Conservation (phyloP, 345 rosid genomes). For the Citrus inodora region DNA sequence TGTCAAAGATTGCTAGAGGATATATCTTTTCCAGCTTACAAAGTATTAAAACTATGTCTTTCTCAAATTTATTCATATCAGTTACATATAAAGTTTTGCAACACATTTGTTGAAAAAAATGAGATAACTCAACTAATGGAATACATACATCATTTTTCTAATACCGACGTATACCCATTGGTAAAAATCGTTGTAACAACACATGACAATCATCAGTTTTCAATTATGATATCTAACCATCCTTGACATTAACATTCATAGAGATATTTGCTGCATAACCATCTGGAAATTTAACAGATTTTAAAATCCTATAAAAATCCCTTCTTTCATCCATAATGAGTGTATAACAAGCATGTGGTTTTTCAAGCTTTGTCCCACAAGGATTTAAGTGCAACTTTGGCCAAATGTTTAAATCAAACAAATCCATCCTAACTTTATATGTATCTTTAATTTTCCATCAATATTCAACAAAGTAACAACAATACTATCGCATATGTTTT, state of each 20-base stretch:
- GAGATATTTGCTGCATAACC: not conserved
- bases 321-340: too few species aligned
- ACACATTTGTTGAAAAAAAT: not conserved
- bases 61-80: not conserved
- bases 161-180: not conserved
- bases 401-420: too few species aligned
- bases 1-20: not conserved
- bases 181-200: not conserved
- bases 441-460: too few species aligned
- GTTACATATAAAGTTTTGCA: not conserved
- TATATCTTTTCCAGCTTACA: not conserved
- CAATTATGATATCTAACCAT: not conserved
- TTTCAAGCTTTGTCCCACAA: too few species aligned
- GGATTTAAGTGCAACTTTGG: too few species aligned
- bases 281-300: not conserved
- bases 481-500: too few species aligned
- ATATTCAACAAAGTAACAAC: too few species aligned
- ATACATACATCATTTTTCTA: not conserved
- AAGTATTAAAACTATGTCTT: not conserved
- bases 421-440: too few species aligned
- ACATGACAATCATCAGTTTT: not conserved
- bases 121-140: not conserved
- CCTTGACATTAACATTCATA: not conserved
- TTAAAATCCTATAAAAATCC: too few species aligned
- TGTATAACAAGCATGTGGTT: too few species aligned